phyloP scores from a whole-genome alignment of 495 filamentous ascomycete genomes.

The Pyronema omphalodes region DNA sequence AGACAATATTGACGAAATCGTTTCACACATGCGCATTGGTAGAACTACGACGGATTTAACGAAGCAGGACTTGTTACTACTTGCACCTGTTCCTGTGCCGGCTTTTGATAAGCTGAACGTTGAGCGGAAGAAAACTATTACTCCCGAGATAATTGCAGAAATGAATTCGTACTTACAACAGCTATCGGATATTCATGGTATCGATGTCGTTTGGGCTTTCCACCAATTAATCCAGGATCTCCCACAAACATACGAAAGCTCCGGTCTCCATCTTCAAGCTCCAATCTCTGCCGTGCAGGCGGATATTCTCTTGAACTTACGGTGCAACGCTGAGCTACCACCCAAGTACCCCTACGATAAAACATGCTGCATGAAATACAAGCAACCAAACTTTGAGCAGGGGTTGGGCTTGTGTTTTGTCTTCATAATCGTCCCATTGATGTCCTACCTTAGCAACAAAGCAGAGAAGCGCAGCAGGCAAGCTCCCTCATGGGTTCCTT shows the following conservation, averaged over 20 bases:
- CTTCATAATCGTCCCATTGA: conserved; percentile 22
- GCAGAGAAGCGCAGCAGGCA: neutral
- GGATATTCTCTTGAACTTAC: conserved; percentile 38
- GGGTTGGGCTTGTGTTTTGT: conserved; percentile 20
- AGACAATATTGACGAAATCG: conserved; percentile 29
- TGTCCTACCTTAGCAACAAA: conserved; percentile 18
- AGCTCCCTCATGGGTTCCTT: conserved; percentile 14
- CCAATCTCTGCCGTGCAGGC: conserved; percentile 32
- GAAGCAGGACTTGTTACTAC: conserved; percentile 27
- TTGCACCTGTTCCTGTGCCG: conserved; percentile 40
- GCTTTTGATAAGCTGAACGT: conserved; percentile 32
- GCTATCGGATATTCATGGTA: conserved; percentile 25
- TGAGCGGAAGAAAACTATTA: conserved; percentile 31
- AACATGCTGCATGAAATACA: conserved; percentile 40
- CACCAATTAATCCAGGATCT: conserved; percentile 28
- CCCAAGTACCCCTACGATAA: conserved; percentile 32
- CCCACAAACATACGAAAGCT: conserved; percentile 27
- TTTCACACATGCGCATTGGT: conserved; percentile 18
- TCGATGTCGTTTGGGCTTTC: conserved; percentile 37
- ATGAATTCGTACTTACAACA: conserved; percentile 40
- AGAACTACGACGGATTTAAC: conserved; percentile 13
- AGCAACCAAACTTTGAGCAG: conserved; percentile 23
- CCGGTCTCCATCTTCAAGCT: conserved; percentile 36
- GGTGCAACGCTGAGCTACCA: conserved; percentile 34
- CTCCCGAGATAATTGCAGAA: conserved; percentile 31